phyloP scores from a whole-genome alignment of 352 stramenopile species.

The Phytophthora sp. region DNA sequence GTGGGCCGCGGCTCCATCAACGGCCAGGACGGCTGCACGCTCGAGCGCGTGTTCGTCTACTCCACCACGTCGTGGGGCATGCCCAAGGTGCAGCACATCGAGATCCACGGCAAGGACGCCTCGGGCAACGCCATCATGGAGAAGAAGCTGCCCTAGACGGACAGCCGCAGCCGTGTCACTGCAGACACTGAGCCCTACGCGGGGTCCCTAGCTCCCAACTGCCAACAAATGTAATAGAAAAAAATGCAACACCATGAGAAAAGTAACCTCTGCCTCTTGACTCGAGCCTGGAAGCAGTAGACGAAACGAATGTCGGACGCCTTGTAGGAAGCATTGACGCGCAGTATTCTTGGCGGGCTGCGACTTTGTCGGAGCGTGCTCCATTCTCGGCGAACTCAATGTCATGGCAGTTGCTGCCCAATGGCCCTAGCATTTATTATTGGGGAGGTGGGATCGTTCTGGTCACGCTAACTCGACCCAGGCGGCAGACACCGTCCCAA shows the following conservation, averaged over 20 bases:
- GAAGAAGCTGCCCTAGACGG: conserved; percentile 81
- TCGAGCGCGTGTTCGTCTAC: conserved; percentile 86
- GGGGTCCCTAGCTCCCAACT: conserved; percentile 2
- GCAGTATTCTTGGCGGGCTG: conserved; percentile 10
- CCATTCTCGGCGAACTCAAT: conserved; percentile 5
- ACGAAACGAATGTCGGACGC: neutral
- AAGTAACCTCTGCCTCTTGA: neutral
- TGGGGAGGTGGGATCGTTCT: neutral
- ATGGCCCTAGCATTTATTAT: conserved; percentile 13
- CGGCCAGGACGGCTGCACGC: conserved; percentile 65
- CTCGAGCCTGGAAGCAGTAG: neutral
- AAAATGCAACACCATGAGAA: conserved; percentile 14
- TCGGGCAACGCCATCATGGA: conserved; percentile 75
- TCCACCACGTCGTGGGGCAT: conserved; percentile 88
- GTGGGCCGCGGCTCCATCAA: conserved; percentile 77
- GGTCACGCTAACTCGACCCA: neutral
- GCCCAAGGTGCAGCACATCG: conserved; percentile 90
- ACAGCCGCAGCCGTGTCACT: neutral
- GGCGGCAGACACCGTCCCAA: neutral
- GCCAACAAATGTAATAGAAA: conserved; percentile 42
- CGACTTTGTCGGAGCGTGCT: neutral
- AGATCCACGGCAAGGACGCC: conserved; percentile 84
- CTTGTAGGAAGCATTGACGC: neutral
- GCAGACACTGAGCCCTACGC: neutral
- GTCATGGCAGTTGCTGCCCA: neutral